Evolutionary conservation across 106 monocot species (phyloP).

Genomic region (Allium sativum): DNA sequence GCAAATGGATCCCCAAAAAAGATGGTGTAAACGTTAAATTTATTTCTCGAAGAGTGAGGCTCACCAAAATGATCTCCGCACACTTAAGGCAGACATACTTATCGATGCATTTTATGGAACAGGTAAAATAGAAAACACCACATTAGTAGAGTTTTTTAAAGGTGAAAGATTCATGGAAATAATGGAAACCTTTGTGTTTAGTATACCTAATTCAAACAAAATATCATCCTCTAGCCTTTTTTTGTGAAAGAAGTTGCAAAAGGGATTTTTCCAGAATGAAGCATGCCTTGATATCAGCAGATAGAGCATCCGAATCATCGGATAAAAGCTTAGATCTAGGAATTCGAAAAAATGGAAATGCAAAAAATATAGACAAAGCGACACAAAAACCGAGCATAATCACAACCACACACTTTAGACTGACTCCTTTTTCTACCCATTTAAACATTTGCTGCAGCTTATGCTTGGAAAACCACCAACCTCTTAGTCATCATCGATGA

Average conservation of each 20-base stretch:
- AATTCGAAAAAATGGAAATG: constrained; percentile 27
- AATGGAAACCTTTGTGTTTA: constrained; percentile 55
- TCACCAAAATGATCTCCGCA: constrained; percentile 60
- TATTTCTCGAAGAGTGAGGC: constrained; percentile 39
- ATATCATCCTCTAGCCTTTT: constrained; percentile 53
- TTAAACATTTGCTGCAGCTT: background rate
- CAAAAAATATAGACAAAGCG: constrained; percentile 46
- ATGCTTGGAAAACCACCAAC: background rate
- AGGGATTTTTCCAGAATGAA: constrained; percentile 41
- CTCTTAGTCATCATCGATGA: background rate
- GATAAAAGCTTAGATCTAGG: constrained; percentile 10
- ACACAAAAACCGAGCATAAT: constrained; percentile 29
- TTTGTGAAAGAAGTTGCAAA: constrained; percentile 21
- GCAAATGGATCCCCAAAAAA: constrained; percentile 51
- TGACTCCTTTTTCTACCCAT: constrained; percentile 12
- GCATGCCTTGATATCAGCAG: constrained; percentile 53
- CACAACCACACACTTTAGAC: constrained; percentile 33
- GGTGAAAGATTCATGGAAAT: constrained; percentile 36
- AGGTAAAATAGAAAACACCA: constrained; percentile 53
- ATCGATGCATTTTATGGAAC: constrained; percentile 28
- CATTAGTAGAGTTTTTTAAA: constrained; percentile 35
- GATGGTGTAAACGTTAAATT: constrained; percentile 53
- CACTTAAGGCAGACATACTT: constrained; percentile 41
- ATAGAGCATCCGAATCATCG: constrained; percentile 6
- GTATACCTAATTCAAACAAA: constrained; percentile 59